A percentile compares a stretch with the other conserved stretches of the same genome.
These are phyloP conservation scores for Fusarium protoensiforme DNA, from an alignment of 2,329 filamentous ascomycete species.

Conservation along the genomic window DNA sequence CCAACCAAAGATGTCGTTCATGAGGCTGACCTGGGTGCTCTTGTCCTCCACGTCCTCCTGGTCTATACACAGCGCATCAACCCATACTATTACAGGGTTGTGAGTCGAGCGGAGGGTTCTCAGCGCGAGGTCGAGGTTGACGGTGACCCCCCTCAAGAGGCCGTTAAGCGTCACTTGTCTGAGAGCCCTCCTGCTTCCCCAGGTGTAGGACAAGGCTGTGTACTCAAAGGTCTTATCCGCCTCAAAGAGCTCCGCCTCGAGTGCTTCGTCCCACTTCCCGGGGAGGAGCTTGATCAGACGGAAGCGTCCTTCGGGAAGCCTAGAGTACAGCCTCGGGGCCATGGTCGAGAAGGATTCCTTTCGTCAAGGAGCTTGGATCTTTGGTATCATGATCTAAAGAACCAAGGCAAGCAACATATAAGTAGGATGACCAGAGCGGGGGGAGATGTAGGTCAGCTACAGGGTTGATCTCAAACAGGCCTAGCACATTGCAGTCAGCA, in stretches of 20 bases:
- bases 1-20: conserved; percentile 37
- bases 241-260: conserved; percentile 26
- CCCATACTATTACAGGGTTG: conserved; percentile 33
- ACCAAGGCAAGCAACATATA: background rate
- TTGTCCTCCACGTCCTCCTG: conserved; percentile 38
- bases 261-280: conserved; percentile 23
- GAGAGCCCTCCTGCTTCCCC: conserved; percentile 35
- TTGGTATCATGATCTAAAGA: background rate
- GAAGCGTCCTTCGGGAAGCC: conserved; percentile 16
- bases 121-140: conserved; percentile 43
- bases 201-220: conserved; percentile 43
- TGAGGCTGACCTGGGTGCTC: conserved; percentile 36
- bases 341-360: background rate
- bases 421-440: background rate
- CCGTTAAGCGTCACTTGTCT: conserved; percentile 37
- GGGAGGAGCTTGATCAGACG: conserved; percentile 25
- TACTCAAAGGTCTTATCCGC: conserved; percentile 29
- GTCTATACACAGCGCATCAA: conserved; percentile 43
- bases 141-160: conserved; percentile 32
- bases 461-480: background rate
- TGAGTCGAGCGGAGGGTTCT: conserved; percentile 35
- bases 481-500: background rate
- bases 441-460: background rate
- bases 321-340: conserved; percentile 6
- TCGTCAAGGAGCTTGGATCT: background rate